Evolutionary conservation across 805 yeast genomes (phyloP), one percentile per base, ranked within the genome.

Genomic region (Kuraishia ogatae): DNA sequence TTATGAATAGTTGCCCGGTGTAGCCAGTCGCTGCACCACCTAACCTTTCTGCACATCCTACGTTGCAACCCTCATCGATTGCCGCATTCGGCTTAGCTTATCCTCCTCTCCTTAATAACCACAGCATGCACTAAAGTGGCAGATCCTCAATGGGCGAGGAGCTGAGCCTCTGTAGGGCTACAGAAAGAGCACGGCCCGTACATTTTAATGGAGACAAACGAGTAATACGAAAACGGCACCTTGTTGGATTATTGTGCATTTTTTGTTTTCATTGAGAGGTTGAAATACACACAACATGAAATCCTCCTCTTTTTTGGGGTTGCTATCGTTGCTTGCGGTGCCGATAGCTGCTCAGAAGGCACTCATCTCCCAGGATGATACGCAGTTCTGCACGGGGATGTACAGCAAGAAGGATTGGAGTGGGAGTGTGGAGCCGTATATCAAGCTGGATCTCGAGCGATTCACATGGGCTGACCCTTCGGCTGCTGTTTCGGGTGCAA

Each of bases 301-400:
- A 11, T 13, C 17, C 4, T 10, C 43, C 4, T 35, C 43, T 10
- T 15, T 35, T 8, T 8, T 35, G 17, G 43, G 43, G 13, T 11
- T 5, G 43, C n/a, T 35, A 17, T 3, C 43, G 43, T 17, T 51
- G 28, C 29, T 51, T 24, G 51, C 53, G 22, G 24, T 50, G 43
- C 23, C 48, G 50, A 76, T 58, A 73, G 72, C 61, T 76, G 83
- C 76, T 65, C 78, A 76, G 60, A 68, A 71, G 64, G 85, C 78
- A 29, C 64, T 65, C 24, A 75, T 89, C 59, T 77, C 79, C 50
- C 67, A 78, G 17, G 69, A 63, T 11, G 71, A 79, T 52, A 75
- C 84, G 19, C 94, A 89, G 63, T 81, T 82, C 24, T 93, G 99
- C 68, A 78, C 91, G 3, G 99, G 99, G 39, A 86, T 93, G 84